These are phyloP conservation scores for Rhynchospora pubera DNA, from an alignment of 176 grass and related monocot genomes.

Conservation along the genomic window DNA sequence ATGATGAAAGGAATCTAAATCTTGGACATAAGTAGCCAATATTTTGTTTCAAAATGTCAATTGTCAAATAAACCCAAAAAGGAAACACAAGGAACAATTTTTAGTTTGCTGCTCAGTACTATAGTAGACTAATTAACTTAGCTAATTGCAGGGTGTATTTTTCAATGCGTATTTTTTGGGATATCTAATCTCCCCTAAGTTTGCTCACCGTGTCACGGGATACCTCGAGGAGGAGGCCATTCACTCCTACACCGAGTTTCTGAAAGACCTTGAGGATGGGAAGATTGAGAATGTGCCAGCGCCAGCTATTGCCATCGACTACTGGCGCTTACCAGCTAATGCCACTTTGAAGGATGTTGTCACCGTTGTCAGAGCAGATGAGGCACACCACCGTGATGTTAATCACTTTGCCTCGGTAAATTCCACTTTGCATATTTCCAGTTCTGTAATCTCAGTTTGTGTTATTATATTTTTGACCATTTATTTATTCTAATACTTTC, in stretches of 20 bases:
- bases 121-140: neutral
- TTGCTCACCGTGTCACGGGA: conserved; percentile 77
- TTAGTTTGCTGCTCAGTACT: neutral
- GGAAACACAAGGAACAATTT: neutral
- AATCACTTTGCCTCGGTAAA: conserved; percentile 89
- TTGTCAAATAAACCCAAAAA: neutral
- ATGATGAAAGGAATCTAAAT: neutral
- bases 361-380: conserved; percentile 78
- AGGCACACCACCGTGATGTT: conserved; percentile 91
- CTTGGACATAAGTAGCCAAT: neutral
- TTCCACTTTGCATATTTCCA: neutral
- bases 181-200: conserved; percentile 89
- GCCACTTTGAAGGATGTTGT: conserved; percentile 95
- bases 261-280: conserved; percentile 72
- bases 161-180: conserved; percentile 92
- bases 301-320: conserved; percentile 90
- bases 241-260: conserved; percentile 81
- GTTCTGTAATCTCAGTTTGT: neutral
- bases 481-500: neutral
- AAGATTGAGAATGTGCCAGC: conserved; percentile 59
- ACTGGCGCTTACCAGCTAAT: conserved; percentile 78
- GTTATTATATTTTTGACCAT: neutral
- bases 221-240: conserved; percentile 98
- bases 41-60: neutral
- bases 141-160: conserved; percentile 49